Conservation (phyloP, 2,329 filamentous ascomycete species). For the Aspergillus fumigatiaffinis region DNA sequence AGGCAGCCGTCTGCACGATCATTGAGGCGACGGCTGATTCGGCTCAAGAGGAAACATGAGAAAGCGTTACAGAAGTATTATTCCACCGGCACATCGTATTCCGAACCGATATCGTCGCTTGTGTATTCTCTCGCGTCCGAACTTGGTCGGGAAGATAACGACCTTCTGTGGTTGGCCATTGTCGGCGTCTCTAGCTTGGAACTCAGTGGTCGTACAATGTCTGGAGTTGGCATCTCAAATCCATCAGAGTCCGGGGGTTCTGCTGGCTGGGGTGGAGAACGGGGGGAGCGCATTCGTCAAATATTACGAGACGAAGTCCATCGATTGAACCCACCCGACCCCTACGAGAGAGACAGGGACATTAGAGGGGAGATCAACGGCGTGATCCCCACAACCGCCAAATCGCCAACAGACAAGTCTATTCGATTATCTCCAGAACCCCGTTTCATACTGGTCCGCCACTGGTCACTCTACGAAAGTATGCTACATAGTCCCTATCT, state of each 20-base stretch:
- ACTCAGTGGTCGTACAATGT: conserved; percentile 80
- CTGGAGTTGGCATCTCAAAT: conserved; percentile 65
- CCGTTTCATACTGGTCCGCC: conserved; percentile 83
- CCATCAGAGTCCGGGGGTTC: conserved; percentile 51
- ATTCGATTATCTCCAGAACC: conserved; percentile 93
- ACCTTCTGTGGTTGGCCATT: conserved; percentile 90
- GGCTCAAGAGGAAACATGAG: conserved; percentile 74
- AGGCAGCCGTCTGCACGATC: conserved; percentile 66
- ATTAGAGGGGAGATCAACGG: conserved; percentile 65
- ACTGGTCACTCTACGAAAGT: conserved; percentile 97
- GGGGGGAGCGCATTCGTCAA: conserved; percentile 78
- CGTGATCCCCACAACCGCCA: conserved; percentile 83
- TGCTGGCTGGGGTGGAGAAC: conserved; percentile 74
- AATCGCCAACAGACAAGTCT: conserved; percentile 83
- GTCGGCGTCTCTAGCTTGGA: conserved; percentile 94
- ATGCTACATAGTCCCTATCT: conserved; percentile 98
- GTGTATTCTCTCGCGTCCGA: conserved; percentile 93
- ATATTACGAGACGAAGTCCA: conserved; percentile 89
- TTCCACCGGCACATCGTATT: conserved; percentile 80
- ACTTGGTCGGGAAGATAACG: conserved; percentile 92
- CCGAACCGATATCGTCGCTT: conserved; percentile 90
- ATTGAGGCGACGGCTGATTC: conserved; percentile 68
- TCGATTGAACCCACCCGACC: conserved; percentile 77
- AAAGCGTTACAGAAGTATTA: conserved; percentile 76
- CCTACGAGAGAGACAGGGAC: conserved; percentile 56